phyloP scores from a whole-genome alignment of 352 stramenopile genomes.

The Phytophthora macrochlamydospora region DNA sequence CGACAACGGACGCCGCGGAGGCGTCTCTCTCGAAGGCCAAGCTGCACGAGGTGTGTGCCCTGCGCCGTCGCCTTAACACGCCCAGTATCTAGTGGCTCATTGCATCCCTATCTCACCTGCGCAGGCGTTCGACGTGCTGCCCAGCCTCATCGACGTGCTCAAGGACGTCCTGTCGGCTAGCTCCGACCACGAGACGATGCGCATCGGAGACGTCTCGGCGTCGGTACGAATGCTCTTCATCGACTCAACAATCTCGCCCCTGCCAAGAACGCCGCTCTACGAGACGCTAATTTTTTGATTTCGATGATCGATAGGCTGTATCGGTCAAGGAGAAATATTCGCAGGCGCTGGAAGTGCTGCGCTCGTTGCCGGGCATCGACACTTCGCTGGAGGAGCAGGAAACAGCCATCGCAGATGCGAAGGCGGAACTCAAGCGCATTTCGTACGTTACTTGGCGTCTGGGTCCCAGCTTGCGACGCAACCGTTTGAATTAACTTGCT shows the following conservation, averaged over 20 bases:
- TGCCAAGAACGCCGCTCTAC: no score
- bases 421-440: constrained; percentile 76
- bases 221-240: constrained; percentile 43
- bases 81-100: neutral
- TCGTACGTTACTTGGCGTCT: constrained; percentile 42
- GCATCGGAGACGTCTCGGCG: constrained; percentile 80
- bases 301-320: constrained; percentile 47
- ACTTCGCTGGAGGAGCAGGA: constrained; percentile 84
- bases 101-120: neutral
- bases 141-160: constrained; percentile 84
- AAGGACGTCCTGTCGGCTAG: constrained; percentile 83
- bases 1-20: constrained; percentile 35
- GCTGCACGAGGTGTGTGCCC: constrained; percentile 57
- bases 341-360: constrained; percentile 68
- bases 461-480: no score
- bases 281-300: neutral
- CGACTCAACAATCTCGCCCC: no score
- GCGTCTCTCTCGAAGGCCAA: constrained; percentile 68
- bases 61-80: no score
- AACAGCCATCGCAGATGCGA: constrained; percentile 65
- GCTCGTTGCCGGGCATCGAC: constrained; percentile 74
- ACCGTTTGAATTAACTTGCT: neutral
- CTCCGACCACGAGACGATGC: constrained; percentile 75
- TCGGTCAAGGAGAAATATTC: constrained; percentile 80
- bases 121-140: constrained; percentile 82